Evolutionary conservation across 768 basidiomycete species (phyloP).

Genomic region (Trametes cingulata): DNA sequence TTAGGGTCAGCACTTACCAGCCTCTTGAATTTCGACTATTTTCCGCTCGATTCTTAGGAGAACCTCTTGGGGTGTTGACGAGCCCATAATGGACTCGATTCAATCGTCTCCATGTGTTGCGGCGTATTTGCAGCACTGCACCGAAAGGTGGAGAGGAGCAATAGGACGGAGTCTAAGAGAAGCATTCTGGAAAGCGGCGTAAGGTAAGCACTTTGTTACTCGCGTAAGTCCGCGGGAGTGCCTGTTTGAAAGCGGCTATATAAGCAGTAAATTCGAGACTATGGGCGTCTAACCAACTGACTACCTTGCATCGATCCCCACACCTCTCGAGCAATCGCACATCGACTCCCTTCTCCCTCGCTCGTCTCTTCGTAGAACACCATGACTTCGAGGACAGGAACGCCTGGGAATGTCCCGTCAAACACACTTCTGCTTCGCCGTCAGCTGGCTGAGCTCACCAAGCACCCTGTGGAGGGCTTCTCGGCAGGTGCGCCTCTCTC

Average conservation of each 20-base stretch:
- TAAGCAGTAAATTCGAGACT: constrained; percentile 2
- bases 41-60: too few species aligned
- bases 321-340: constrained; percentile 2
- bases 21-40: too few species aligned
- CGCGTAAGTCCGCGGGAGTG: not conserved
- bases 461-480: constrained; percentile 94
- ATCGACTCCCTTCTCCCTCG: not conserved
- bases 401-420: constrained; percentile 26
- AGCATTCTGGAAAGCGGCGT: too few species aligned
- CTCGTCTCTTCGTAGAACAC: not conserved
- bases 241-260: not conserved
- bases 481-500: constrained; percentile 68
- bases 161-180: too few species aligned
- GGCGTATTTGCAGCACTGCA: too few species aligned
- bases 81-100: too few species aligned
- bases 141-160: too few species aligned
- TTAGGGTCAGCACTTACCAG: too few species aligned
- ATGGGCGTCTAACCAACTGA: constrained; percentile 13
- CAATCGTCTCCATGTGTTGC: too few species aligned
- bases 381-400: constrained; percentile 28
- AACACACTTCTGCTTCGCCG: constrained; percentile 68
- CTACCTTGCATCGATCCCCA: constrained; percentile 19
- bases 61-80: too few species aligned
- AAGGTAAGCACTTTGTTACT: too few species aligned
- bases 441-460: constrained; percentile 83